phyloP scores from a whole-genome alignment of 306 rosid genomes.

The Ceratonia siliqua region DNA sequence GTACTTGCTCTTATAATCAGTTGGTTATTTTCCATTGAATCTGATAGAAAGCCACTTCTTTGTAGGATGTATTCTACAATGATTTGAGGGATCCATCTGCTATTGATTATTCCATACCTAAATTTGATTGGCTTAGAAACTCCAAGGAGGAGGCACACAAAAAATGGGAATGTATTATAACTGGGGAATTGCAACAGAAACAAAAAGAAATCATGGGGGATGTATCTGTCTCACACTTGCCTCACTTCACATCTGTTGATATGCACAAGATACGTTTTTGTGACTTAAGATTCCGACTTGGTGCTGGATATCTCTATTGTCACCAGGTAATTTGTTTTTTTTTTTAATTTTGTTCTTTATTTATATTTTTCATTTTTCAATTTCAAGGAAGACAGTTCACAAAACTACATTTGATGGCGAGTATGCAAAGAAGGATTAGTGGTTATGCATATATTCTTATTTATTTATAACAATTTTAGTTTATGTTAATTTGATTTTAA shows the following conservation, averaged over 20 bases:
- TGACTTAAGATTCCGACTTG: constrained; percentile 74
- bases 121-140: constrained; percentile 75
- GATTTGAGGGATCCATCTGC: constrained; percentile 89
- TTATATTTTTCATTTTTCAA: neutral
- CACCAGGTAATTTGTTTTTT: constrained; percentile 69
- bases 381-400: neutral
- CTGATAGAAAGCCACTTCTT: constrained; percentile 24
- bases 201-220: constrained; percentile 68
- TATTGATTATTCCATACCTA: constrained; percentile 68
- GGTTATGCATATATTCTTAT: neutral
- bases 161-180: constrained; percentile 76
- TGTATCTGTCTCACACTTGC: constrained; percentile 52
- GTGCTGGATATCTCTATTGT: constrained; percentile 86
- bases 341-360: constrained; percentile 2
- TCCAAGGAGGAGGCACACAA: constrained; percentile 63
- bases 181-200: constrained; percentile 66
- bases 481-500: no score
- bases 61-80: constrained; percentile 77
- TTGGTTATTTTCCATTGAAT: constrained; percentile 16
- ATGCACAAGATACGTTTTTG: constrained; percentile 68
- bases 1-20: constrained; percentile 31
- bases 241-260: constrained; percentile 59
- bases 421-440: neutral
- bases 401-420: neutral
- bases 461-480: no score